A percentile compares a stretch with the other conserved stretches of the same genome.
Conservation (phyloP, 371 early-diverging fungal species). For the Zancudomyces culisetae region DNA sequence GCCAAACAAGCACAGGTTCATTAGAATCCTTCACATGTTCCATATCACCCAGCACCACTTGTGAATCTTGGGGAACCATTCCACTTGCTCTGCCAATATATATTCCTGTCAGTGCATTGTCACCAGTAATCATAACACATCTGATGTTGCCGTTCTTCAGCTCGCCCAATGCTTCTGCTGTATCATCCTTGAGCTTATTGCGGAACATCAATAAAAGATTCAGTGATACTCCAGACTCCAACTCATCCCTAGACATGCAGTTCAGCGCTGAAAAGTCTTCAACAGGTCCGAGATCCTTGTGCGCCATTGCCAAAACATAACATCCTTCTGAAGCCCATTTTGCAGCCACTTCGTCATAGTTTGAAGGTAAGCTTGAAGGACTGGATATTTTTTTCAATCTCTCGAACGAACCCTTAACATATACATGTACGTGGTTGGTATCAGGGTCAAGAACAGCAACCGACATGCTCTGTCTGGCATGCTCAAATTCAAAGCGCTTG, state of each 20-base stretch:
- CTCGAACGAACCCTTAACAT: constrained; percentile 64
- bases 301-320: constrained; percentile 55
- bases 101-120: constrained; percentile 70
- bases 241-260: constrained; percentile 28
- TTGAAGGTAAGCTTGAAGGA: constrained; percentile 25
- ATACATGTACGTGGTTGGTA: constrained; percentile 37
- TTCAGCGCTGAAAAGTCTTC: constrained; percentile 15
- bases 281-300: constrained; percentile 27
- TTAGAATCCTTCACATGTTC: no score
- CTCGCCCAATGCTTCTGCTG: constrained; percentile 37
- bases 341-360: constrained; percentile 29
- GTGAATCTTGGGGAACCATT: constrained; percentile 34
- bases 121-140: constrained; percentile 82
- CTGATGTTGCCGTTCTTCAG: constrained; percentile 55
- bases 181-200: constrained; percentile 60
- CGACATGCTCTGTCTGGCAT: constrained; percentile 66
- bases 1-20: neutral
- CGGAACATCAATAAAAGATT: constrained; percentile 57
- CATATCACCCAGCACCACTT: constrained; percentile 30
- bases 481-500: constrained; percentile 71
- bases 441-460: constrained; percentile 42
- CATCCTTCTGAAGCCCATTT: constrained; percentile 44
- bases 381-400: constrained; percentile 27
- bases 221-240: constrained; percentile 39
- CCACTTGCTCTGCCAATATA: constrained; percentile 63